Percentiles rank a stretch among this genome's conserved stretches.
Evolutionary conservation across 2,329 filamentous ascomycete species (phyloP).

Genomic region (Cladosporium sp.): DNA sequence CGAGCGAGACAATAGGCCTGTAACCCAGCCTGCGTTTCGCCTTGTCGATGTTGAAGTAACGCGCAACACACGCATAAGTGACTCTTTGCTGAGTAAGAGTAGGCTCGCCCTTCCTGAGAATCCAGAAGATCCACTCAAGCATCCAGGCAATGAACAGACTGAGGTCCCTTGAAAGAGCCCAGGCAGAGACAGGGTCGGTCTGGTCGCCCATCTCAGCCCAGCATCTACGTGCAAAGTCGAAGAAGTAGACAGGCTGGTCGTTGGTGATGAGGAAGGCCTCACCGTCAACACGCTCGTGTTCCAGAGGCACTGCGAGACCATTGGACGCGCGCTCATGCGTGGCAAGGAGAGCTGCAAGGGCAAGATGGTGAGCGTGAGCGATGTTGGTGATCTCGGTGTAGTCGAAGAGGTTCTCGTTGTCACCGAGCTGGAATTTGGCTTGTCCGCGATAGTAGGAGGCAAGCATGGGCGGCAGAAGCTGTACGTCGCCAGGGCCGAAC

Average conservation of each 20-base stretch:
- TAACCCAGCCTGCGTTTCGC: constrained; percentile 66
- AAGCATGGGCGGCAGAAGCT: constrained; percentile 40
- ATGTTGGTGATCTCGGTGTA: constrained; percentile 50
- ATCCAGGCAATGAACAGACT: constrained; percentile 37
- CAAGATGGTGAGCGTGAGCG: constrained; percentile 47
- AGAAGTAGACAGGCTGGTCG: constrained; percentile 45
- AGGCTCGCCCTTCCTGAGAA: constrained; percentile 37
- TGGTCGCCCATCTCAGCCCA: constrained; percentile 41
- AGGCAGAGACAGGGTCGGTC: constrained; percentile 32
- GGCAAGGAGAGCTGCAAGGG: constrained; percentile 43
- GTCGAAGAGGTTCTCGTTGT: constrained; percentile 49
- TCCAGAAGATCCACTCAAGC: constrained; percentile 42
- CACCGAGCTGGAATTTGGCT: constrained; percentile 46
- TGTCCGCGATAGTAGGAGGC: constrained; percentile 42
- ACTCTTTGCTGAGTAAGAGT: constrained; percentile 45
- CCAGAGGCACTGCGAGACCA: constrained; percentile 34
- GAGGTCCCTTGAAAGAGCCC: constrained; percentile 37
- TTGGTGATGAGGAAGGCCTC: constrained; percentile 49
- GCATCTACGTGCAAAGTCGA: constrained; percentile 43
- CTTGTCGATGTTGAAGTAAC: constrained; percentile 73
- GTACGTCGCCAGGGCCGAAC: constrained; percentile 46
- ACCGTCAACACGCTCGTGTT: constrained; percentile 44
- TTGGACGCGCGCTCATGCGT: constrained; percentile 32
- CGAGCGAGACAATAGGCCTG: constrained; percentile 57
- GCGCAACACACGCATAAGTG: constrained; percentile 64